phyloP scores from a whole-genome alignment of 169 alveolate species.

The Plasmodium knowlesi region DNA sequence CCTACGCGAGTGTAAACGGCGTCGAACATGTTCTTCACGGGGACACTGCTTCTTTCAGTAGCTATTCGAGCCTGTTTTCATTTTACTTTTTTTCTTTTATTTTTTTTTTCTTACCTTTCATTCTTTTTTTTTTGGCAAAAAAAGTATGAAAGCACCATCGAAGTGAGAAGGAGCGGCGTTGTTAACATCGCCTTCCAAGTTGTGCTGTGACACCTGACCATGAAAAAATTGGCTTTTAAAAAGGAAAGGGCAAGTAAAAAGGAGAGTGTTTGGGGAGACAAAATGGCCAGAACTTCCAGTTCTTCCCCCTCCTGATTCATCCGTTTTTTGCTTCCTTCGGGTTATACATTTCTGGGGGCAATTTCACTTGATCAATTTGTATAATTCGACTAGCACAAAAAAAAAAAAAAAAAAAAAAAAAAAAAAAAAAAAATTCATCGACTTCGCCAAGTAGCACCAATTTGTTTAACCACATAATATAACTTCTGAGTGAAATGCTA shows the following conservation, averaged over 20 bases:
- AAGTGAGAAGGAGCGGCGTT: not conserved
- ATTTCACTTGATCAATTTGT: not conserved
- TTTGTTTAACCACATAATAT: not conserved
- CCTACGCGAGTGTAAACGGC: not conserved
- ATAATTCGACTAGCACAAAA: not conserved
- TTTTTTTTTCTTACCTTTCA: too few species aligned
- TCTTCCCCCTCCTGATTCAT: not conserved
- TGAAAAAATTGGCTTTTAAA: not conserved
- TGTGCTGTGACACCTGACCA: not conserved
- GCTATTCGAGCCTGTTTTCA: not conserved
- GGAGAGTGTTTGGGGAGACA: not conserved
- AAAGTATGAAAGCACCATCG: not conserved
- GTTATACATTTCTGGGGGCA: not conserved
- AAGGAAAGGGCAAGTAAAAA: not conserved
- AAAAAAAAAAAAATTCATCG: not conserved
- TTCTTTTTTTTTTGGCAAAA: not conserved
- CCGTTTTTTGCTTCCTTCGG: not conserved
- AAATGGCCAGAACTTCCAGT: not conserved
- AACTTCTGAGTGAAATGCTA: not conserved
- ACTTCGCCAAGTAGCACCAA: not conserved
- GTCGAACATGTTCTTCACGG: not conserved
- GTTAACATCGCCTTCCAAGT: not conserved
- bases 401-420: too few species aligned
- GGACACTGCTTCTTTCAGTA: not conserved
- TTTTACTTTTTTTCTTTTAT: not conserved